phyloP scores from a whole-genome alignment of 1,284 basidiomycete species.

The Ustilago tritici region DNA sequence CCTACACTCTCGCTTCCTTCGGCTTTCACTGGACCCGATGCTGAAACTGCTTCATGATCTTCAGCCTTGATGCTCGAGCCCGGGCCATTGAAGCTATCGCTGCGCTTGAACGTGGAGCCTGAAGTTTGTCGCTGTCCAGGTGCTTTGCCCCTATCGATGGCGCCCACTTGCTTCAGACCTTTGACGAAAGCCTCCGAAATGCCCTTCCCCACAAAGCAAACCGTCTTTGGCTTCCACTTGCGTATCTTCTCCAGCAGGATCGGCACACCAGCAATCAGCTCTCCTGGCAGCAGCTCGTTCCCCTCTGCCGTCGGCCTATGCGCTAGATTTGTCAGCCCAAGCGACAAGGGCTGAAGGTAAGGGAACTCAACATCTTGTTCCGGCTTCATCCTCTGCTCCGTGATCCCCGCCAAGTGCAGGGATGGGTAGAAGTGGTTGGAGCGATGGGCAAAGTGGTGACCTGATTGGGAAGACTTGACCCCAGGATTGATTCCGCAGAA shows the following conservation, averaged over 20 bases:
- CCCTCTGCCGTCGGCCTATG: slow-evolving; percentile 49
- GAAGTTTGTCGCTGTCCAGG: background rate
- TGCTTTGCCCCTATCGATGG: slow-evolving; percentile 14
- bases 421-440: slow-evolving; percentile 56
- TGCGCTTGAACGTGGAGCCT: background rate
- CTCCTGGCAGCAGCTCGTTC: slow-evolving; percentile 37
- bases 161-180: slow-evolving; percentile 35
- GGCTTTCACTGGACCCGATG: background rate
- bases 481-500: slow-evolving; percentile 59
- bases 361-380: slow-evolving; percentile 46
- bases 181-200: slow-evolving; percentile 47
- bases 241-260: slow-evolving; percentile 36
- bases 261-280: slow-evolving; percentile 48
- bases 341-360: slow-evolving; percentile 25
- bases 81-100: background rate
- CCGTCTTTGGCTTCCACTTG: slow-evolving; percentile 36
- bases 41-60: background rate
- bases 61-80: slow-evolving; percentile 10
- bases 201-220: slow-evolving; percentile 52
- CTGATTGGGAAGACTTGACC: slow-evolving; percentile 36
- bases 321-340: slow-evolving; percentile 49
- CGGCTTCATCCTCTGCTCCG: slow-evolving; percentile 37
- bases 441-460: slow-evolving; percentile 51
- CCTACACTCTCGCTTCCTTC: background rate
- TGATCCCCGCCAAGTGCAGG: slow-evolving; percentile 44